Evolutionary conservation across 495 filamentous ascomycete genomes (phyloP), one percentile per base, ranked within the genome.

Genomic region (Neohortaea acidophila): DNA sequence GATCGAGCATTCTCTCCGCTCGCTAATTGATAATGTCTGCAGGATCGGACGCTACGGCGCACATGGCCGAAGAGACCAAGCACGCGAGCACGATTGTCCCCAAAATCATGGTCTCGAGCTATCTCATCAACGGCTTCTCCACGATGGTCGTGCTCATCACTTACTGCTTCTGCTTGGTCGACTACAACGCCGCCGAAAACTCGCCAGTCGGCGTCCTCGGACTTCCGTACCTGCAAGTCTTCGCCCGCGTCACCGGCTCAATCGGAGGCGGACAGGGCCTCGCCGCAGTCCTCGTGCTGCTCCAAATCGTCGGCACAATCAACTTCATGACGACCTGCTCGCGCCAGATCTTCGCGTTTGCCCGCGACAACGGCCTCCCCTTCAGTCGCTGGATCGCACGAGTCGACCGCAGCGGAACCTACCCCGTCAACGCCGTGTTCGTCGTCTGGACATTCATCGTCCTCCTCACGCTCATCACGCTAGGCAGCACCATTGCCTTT

Each of bases 211-310:
- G 66, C 3, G 66, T 61, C n/a, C n/a, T n/a, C n/a, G n/a, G n/a
- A n/a, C n/a, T n/a, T n/a, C n/a, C n/a, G n/a, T n/a, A n/a, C n/a
- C n/a, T n/a, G n/a, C n/a, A n/a, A 25, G 58, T 59, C 13, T 63
- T 73, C 59, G 68, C 65, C 1, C 56, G 54, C 8, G 61, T 75
- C 17, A 49, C 74, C 21, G 54, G 69, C 4, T 43, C 71, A 5
- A 72, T 70, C 0, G 63, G 68, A 9, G 72, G 69, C 8, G 60
- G 70, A 0, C 72, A 74, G 52, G 58, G 73, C 1, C 73, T 62
- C 62, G 65, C 69, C 3, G 33, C 20, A 20, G 18, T 22, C 4
- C 33, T 8, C 11, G 7, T 33, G 14, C 7, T 9, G 8, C 30
- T 8, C 30, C 7, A 8, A 8, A 18, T 11, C 30, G 10, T 11